phyloP scores from a whole-genome alignment of 371 early-diverging fungal species.

The Haplosporangium sp. region DNA sequence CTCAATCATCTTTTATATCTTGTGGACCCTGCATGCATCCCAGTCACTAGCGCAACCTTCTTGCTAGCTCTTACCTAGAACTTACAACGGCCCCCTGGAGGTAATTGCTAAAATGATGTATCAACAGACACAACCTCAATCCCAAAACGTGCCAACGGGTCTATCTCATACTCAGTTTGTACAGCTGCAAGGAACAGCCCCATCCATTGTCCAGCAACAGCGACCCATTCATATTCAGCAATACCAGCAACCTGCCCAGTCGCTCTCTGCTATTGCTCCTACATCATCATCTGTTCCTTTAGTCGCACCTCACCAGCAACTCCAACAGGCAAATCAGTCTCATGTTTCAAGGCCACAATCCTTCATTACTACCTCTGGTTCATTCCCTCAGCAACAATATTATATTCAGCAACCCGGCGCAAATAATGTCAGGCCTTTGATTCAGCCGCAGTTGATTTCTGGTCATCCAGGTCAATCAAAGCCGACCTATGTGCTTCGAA shows the following conservation, averaged over 20 bases:
- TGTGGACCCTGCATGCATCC: background rate
- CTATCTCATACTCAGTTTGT: background rate
- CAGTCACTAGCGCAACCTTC: background rate
- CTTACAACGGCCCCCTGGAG: background rate
- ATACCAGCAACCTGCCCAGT: constrained; percentile 8
- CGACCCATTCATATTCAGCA: constrained; percentile 20
- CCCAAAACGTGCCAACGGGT: background rate
- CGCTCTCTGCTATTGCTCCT: background rate
- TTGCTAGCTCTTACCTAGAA: background rate
- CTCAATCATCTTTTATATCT: background rate
- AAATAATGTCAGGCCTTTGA: background rate
- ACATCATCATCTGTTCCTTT: background rate
- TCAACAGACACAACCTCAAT: constrained; percentile 6
- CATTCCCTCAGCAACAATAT: constrained; percentile 11
- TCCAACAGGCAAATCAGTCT: background rate
- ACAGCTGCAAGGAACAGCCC: background rate
- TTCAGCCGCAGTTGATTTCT: background rate
- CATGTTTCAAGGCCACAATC: constrained; percentile 3
- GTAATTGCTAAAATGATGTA: background rate
- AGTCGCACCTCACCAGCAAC: background rate
- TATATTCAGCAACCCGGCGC: background rate
- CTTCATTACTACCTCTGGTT: background rate
- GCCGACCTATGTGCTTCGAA: constrained; percentile 20
- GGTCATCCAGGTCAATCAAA: constrained; percentile 4
- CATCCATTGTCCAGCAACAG: background rate